phyloP scores from a whole-genome alignment of 2,329 filamentous ascomycete species.

The Colletotrichum sp. region DNA sequence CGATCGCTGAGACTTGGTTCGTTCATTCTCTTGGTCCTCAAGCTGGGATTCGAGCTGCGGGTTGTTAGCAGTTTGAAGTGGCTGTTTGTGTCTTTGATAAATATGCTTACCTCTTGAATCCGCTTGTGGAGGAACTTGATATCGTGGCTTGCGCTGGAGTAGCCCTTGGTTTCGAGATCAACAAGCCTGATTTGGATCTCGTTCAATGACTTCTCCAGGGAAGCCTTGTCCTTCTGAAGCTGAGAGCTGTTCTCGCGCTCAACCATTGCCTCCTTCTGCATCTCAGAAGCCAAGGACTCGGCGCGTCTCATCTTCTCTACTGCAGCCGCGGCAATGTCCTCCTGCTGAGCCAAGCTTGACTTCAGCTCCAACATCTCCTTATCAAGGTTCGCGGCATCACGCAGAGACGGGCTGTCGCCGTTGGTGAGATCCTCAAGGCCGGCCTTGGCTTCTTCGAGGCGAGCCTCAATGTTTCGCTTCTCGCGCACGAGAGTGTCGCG shows the following conservation, averaged over 20 bases:
- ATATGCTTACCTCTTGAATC: conserved; percentile 82
- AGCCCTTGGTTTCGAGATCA: conserved; percentile 96
- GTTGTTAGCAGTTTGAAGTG: conserved; percentile 18
- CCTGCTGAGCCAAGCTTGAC: conserved; percentile 85
- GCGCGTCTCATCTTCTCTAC: conserved; percentile 97
- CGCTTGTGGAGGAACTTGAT: conserved; percentile 93
- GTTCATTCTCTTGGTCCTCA: conserved; percentile 80
- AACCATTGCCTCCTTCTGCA: conserved; percentile 88
- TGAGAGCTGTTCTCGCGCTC: conserved; percentile 84
- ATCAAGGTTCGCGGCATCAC: conserved; percentile 88
- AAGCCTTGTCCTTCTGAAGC: conserved; percentile 88
- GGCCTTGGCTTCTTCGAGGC: conserved; percentile 85
- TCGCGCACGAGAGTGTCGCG: conserved; percentile 85
- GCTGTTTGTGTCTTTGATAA: background rate
- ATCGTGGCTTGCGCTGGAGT: conserved; percentile 92
- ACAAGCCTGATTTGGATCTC: conserved; percentile 89
- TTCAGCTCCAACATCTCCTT: conserved; percentile 90
- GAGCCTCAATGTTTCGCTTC: conserved; percentile 86
- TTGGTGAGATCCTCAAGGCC: conserved; percentile 87
- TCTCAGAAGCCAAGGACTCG: conserved; percentile 84
- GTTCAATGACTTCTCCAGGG: conserved; percentile 86
- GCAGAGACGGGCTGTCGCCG: conserved; percentile 85
- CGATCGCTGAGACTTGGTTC: conserved; percentile 82
- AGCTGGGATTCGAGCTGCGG: conserved; percentile 83
- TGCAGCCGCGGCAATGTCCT: conserved; percentile 89